These are phyloP conservation scores for Obelidium mucronatum DNA, from an alignment of 192 early-diverging fungal species.

Conservation along the genomic window DNA sequence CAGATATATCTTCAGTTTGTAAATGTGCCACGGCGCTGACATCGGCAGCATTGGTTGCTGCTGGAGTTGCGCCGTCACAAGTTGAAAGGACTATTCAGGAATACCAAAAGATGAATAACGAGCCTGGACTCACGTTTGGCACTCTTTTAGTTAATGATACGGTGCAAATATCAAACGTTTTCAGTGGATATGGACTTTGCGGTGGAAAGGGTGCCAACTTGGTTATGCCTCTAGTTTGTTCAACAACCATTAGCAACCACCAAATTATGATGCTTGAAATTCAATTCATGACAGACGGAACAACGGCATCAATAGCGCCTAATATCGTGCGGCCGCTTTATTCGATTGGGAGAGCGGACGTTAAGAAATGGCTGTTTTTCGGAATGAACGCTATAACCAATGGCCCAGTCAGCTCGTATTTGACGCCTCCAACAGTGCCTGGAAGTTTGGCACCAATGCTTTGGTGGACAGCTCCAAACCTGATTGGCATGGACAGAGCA, in stretches of 20 bases:
- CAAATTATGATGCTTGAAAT: neutral
- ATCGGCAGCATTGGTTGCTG: neutral
- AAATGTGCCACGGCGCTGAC: neutral
- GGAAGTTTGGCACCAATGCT: slow-evolving; percentile 33
- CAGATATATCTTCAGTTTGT: slow-evolving; percentile 9
- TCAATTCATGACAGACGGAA: slow-evolving; percentile 27
- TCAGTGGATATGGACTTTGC: neutral
- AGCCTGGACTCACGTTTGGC: neutral
- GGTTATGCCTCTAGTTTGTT: slow-evolving; percentile 8
- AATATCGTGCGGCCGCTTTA: neutral
- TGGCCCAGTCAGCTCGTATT: neutral
- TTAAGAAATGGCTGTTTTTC: neutral
- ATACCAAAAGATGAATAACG: neutral
- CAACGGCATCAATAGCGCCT: slow-evolving; percentile 31
- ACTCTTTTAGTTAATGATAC: neutral
- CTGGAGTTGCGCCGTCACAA: slow-evolving; percentile 1
- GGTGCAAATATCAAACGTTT: neutral
- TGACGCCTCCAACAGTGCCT: slow-evolving; percentile 7
- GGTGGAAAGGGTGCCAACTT: neutral
- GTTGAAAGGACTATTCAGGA: neutral
- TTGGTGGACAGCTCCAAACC: slow-evolving; percentile 36
- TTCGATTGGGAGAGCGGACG: neutral
- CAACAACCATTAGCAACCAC: slow-evolving; percentile 4
- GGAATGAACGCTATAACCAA: neutral
- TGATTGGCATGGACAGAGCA: slow-evolving; percentile 18